phyloP scores from a whole-genome alignment of 2,329 filamentous ascomycete genomes.

The Simplicillium aogashimaense region DNA sequence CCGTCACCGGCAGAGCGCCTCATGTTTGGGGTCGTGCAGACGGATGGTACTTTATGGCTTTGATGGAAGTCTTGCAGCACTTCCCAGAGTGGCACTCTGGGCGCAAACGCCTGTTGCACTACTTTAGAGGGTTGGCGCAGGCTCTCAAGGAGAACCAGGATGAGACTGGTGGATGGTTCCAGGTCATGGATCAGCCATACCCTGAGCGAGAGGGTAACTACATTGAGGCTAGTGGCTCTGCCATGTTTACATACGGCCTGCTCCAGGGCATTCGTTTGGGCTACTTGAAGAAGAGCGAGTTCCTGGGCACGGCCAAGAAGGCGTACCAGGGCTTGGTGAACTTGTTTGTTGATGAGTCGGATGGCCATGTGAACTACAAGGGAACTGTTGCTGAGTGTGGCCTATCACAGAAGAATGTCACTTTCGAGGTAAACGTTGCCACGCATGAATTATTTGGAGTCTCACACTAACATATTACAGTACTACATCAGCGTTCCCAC shows the following conservation, averaged over 20 bases:
- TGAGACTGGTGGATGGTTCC: constrained; percentile 42
- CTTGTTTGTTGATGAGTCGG: too few relatives aligned
- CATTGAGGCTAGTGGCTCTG: constrained; percentile 48
- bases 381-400: too few relatives aligned
- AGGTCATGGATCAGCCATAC: constrained; percentile 41
- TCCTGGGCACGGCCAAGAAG: constrained; percentile 11
- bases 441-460: background rate
- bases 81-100: constrained; percentile 27
- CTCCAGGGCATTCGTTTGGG: constrained; percentile 28
- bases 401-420: too few relatives aligned
- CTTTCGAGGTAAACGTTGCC: too few relatives aligned
- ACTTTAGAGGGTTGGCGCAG: constrained; percentile 28
- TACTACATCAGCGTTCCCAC: constrained; percentile 6
- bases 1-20: constrained; percentile 36
- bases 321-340: constrained; percentile 23
- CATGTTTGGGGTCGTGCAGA: constrained; percentile 43
- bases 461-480: background rate
- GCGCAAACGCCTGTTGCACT: constrained; percentile 22
- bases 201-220: constrained; percentile 42
- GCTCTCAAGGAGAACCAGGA: constrained; percentile 32
- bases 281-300: constrained; percentile 13
- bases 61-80: constrained; percentile 38
- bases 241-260: constrained; percentile 46
- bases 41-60: constrained; percentile 43
- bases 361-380: too few relatives aligned